Evolutionary conservation across 176 grass and related monocot genomes (phyloP).

Genomic region (Aechmea fasciata): DNA sequence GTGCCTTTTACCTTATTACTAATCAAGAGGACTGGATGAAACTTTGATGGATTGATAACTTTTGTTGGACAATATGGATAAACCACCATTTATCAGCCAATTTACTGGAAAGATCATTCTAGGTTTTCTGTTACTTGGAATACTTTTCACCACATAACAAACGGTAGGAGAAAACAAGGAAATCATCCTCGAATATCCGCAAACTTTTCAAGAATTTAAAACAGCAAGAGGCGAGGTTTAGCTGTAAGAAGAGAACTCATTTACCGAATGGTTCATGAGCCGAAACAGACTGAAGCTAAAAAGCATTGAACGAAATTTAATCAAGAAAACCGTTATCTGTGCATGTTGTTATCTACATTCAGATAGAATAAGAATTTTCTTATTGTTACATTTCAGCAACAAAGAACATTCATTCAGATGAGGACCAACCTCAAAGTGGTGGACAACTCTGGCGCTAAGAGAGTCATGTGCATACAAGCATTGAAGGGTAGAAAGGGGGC

Average conservation of each 20-base stretch:
- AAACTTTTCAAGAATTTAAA: no score
- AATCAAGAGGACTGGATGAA: background rate
- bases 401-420: slow-evolving; percentile 99
- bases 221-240: no score
- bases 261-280: no score
- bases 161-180: no score
- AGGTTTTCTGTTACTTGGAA: no score
- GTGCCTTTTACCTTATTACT: background rate
- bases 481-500: slow-evolving; percentile 75
- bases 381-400: slow-evolving; percentile 50
- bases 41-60: background rate
- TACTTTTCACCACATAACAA: no score
- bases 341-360: background rate
- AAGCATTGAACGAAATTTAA: background rate
- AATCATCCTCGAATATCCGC: no score
- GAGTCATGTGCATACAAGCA: slow-evolving; percentile 92
- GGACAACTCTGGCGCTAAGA: slow-evolving; percentile 93
- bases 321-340: background rate
- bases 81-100: no score
- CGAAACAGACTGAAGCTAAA: no score
- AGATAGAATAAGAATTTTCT: slow-evolving; percentile 1
- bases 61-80: background rate
- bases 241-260: no score
- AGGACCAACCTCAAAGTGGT: slow-evolving; percentile 95
- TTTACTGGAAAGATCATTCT: no score